Percentiles rank a stretch among this genome's conserved stretches.
phyloP scores from a whole-genome alignment of 306 rosid genomes.

The Sicyos baderoa region DNA sequence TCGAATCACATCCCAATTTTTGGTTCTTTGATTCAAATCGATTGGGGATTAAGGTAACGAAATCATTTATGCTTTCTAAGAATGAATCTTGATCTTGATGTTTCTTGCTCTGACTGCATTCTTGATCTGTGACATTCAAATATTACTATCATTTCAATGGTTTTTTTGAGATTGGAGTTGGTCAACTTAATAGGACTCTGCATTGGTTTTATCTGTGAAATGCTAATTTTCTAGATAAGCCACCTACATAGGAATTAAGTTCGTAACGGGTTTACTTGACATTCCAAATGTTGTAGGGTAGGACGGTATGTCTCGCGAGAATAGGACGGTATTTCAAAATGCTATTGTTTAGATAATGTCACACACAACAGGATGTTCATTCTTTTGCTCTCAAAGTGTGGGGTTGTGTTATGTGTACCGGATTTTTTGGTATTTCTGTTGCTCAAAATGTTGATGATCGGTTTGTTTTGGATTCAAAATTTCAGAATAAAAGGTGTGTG shows the following conservation, averaged over 20 bases:
- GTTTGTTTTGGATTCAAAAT: background rate
- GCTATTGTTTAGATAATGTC: background rate
- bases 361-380: background rate
- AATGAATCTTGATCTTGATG: background rate
- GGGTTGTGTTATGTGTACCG: background rate
- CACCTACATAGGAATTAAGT: no score
- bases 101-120: slow-evolving; percentile 2
- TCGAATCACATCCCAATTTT: background rate
- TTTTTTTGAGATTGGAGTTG: background rate
- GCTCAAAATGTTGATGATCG: background rate
- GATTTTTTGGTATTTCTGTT: background rate
- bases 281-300: no score
- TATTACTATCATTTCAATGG: background rate
- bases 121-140: background rate
- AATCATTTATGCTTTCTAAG: background rate
- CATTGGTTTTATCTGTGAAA: slow-evolving; percentile 3
- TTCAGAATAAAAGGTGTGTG: background rate
- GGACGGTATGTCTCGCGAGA: no score
- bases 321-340: no score
- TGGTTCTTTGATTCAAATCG: background rate
- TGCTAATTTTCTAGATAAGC: no score
- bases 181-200: background rate
- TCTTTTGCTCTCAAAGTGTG: background rate
- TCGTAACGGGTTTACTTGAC: no score
- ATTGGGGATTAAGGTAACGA: background rate